phyloP scores from a whole-genome alignment of 805 yeast species.

The Citeromyces matritensis region DNA sequence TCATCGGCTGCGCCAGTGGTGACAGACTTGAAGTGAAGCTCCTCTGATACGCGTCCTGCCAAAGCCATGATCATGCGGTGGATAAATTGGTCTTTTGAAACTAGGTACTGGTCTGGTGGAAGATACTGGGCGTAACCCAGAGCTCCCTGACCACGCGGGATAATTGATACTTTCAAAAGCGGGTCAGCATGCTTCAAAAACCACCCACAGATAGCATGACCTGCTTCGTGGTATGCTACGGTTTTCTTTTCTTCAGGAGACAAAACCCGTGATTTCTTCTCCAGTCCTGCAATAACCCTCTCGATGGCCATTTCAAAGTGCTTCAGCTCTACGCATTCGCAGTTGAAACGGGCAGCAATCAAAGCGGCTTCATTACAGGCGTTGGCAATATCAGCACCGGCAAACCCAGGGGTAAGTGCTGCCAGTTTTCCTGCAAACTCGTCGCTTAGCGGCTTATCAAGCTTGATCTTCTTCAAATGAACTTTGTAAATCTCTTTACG shows the following conservation, averaged over 20 bases:
- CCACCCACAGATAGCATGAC: conserved; percentile 97
- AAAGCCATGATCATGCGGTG: conserved; percentile 90
- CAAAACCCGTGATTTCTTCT: conserved; percentile 66
- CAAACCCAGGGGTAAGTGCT: conserved; percentile 87
- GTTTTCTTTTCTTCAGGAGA: conserved; percentile 69
- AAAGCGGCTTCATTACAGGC: conserved; percentile 91
- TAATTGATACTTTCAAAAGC: conserved; percentile 79
- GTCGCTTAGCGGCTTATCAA: conserved; percentile 29
- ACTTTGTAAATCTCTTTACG: conserved; percentile 78
- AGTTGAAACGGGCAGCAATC: conserved; percentile 74
- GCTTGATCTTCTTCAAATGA: conserved; percentile 50
- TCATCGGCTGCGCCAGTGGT: conserved; percentile 91
- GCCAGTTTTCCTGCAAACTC: conserved; percentile 72
- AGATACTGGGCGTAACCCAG: conserved; percentile 92
- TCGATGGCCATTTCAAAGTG: conserved; percentile 92
- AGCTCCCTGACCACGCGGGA: conserved; percentile 91
- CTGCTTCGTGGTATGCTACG: conserved; percentile 94
- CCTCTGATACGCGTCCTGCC: conserved; percentile 90
- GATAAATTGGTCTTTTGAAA: conserved; percentile 57
- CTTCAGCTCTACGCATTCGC: conserved; percentile 39
- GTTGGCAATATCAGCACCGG: conserved; percentile 94
- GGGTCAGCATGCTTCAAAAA: conserved; percentile 81
- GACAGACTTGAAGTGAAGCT: conserved; percentile 71
- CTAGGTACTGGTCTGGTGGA: conserved; percentile 77
- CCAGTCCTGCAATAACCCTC: conserved; percentile 90